Evolutionary conservation across 1,284 basidiomycete genomes (phyloP), one percentile per base, ranked within the genome.

Genomic region (Trichosporon asahii): DNA sequence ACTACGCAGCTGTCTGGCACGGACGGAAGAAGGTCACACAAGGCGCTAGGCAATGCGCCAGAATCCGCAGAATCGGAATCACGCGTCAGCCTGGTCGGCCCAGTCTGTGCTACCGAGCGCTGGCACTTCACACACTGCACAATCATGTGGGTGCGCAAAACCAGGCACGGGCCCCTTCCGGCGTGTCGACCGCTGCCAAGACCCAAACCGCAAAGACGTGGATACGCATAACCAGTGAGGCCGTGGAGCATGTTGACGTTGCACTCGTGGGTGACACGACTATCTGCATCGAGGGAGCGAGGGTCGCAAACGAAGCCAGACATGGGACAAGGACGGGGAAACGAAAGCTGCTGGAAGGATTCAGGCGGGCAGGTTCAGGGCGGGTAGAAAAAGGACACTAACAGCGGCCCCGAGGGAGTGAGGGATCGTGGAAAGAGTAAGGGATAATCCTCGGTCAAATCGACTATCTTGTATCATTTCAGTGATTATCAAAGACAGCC

Each of bases 401-500:
- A 3, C 49, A 5, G 44, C 18, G 44, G 44, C 44, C 18, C 44
- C 44, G 44, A 46, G 18, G 18, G 44, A 18, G 15, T n/a, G 44
- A 37, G 35, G 35, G 11, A 33, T 33, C 37, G 12, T 40, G 12
- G 12, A 18, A n/a, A 44, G 21, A 23, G 12, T 55, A n/a, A 31
- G 55, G 55, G 55, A 60, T 31, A 60, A 60, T 60, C 55, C 55
- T 60, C 55, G 55, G 55, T 31, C 55, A 60, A 60, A 60, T 60
- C 55, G 55, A 27, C 25, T 60, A 60, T 60, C 55, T 60, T 60
- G 25, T 60, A 60, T 60, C 49, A 53, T 53, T 53, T 53, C 49
- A 53, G 49, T 53, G 49, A 53, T 53, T 23, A 53, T 53, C 49
- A 23, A 25, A 53, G 8, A 12, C 49, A 53, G 49, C 49, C 49